Evolutionary conservation across 2,329 filamentous ascomycete species (phyloP), one percentile per base, ranked within the genome.

Genomic region (Colletotrichum sublineola): DNA sequence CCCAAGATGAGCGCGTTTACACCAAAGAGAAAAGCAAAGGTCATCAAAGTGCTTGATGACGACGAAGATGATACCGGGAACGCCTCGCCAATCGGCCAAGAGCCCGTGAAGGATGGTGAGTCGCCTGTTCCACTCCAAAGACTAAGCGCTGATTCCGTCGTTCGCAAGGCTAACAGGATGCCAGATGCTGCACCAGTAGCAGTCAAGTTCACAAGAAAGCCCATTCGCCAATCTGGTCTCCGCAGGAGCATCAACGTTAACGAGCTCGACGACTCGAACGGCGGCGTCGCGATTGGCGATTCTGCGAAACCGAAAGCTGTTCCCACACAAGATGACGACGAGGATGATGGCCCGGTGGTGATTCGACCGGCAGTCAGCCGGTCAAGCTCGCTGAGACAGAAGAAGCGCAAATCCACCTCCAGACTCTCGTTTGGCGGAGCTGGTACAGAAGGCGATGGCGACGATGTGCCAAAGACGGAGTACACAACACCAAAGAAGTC

Each of bases 371-470:
- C 81, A 0, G 73, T 86, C 2, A 83, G 82, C 46, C 85, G 86
- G 14, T 82, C 85, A 0, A 83, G 82, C 15, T 88, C 88, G 1
- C 76, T 83, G 9, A 89, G 86, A 67, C 89, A 91, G 70, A 96
- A 94, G 80, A 94, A 94, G 78, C 92, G 92, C 5, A 90, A 85
- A 2, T 81, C 84, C 3, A 76, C 90, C 20, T 87, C 94, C 3
- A 90, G 93, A 8, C 86, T 97, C 31, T 97, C 94, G 0, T 97
- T 97, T 79, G 94, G 92, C 0, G 67, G 67, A 9, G 56, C 56
- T 29, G 62, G 0, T 85, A 85, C 38, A 86, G 87, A 71, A 24
- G 87, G 87, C 12, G 85, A 86, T 24, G 86, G 87, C 71, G 85
- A 84, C 7, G 88, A 86, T 40, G 85, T 87, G 60, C 88, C 86